phyloP scores from a whole-genome alignment of 495 filamentous ascomycete genomes.

The Hypoxylon fragiforme region DNA sequence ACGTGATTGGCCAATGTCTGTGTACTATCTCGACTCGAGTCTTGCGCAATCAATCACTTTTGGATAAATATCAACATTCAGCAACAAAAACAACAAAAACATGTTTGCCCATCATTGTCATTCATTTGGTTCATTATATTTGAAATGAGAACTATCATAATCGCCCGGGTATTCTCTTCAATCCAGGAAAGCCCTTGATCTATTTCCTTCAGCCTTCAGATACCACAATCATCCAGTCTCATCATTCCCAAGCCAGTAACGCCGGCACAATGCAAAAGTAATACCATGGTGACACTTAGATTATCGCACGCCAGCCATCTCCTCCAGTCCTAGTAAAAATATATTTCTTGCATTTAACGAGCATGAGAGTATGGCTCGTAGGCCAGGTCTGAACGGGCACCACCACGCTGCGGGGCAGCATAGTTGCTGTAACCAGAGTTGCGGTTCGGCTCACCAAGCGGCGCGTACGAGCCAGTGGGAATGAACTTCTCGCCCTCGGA shows the following conservation, averaged over 20 bases:
- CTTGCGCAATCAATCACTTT: not conserved
- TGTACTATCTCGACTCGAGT: not conserved
- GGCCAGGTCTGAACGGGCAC: constrained; percentile 45
- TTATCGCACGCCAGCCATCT: constrained; percentile 3
- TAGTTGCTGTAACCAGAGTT: constrained; percentile 42
- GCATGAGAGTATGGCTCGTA: constrained; percentile 60
- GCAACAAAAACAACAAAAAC: no score
- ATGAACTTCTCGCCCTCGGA: constrained; percentile 53
- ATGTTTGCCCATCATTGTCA: not conserved
- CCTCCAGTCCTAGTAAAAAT: not conserved
- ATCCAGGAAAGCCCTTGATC: constrained; percentile 9
- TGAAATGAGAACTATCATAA: constrained; percentile 23
- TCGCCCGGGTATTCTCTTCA: constrained; percentile 20
- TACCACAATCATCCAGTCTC: constrained; percentile 27
- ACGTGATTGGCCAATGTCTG: constrained; percentile 30
- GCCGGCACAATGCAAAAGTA: constrained; percentile 37
- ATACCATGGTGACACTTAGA: not conserved
- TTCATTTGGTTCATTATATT: constrained; percentile 29
- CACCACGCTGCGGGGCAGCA: constrained; percentile 35
- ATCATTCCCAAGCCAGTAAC: constrained; percentile 36
- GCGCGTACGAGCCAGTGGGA: constrained; percentile 47
- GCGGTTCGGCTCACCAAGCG: constrained; percentile 43
- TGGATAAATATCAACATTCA: no score
- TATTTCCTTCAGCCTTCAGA: constrained; percentile 4
- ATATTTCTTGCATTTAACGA: constrained; percentile 36